Percentiles rank a stretch among this genome's conserved stretches.
Conservation (phyloP, 352 stramenopile species). For the Peronospora belbahrii region DNA sequence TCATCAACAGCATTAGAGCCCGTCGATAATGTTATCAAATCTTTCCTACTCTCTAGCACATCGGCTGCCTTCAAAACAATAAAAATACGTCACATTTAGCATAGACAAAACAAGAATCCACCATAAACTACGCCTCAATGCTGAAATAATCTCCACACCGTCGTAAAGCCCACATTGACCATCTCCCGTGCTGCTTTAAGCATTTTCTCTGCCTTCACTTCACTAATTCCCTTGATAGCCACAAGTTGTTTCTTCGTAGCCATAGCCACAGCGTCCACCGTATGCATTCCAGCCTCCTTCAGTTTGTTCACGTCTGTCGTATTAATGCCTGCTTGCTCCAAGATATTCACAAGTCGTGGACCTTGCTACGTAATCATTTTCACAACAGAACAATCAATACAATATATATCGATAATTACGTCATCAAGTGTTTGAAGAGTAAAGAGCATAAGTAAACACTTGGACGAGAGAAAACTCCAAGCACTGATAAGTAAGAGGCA, state of each 20-base stretch:
- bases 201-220: constrained; percentile 98
- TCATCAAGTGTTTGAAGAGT: no score
- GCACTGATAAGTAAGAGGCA: no score
- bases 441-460: no score
- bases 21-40: constrained; percentile 93
- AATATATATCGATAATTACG: no score
- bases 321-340: constrained; percentile 96
- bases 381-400: constrained; percentile 6
- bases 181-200: constrained; percentile 96
- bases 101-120: constrained; percentile 7
- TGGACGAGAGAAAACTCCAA: not conserved
- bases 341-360: constrained; percentile 74
- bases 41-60: constrained; percentile 81
- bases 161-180: constrained; percentile 98
- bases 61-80: constrained; percentile 59
- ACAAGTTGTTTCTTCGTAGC: constrained; percentile 96
- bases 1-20: constrained; percentile 87
- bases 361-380: constrained; percentile 38
- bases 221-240: constrained; percentile 98
- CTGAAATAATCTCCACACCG: constrained; percentile 47
- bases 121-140: constrained; percentile 1
- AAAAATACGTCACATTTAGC: not conserved
- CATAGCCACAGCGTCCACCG: constrained; percentile 96
- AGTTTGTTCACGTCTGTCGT: constrained; percentile 97
- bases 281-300: constrained; percentile 95